Base-by-base conservation (phyloP, 495 filamentous ascomycete genomes). In the Trichocladium uniseriatum region DNA sequence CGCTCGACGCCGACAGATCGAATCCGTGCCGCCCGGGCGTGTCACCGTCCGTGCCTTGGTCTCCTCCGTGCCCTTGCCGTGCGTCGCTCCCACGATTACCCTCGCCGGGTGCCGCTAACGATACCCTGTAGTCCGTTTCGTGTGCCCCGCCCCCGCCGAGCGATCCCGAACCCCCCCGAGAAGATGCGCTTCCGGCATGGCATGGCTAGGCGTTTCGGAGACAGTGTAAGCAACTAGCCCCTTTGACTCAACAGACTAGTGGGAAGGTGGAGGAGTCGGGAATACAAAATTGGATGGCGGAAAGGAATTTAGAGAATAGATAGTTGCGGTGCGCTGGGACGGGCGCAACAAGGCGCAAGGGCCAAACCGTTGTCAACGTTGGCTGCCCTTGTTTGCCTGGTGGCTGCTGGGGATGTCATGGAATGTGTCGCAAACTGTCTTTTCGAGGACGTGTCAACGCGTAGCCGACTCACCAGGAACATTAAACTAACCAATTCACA, bases 141-240 rank as follows among this genome's bases (percentile, higher is more conserved):
- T 21, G 13, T 11, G 15, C 18, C 18, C 38, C 29, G 11, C 43
- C 0, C 18, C 38, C 27, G 22, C 13, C 15, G 18, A 36, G n/a
- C 29, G n/a, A 15, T 15, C 21, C 38, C 38, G 43, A 28, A 35
- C 29, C 15, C 32, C 13, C 22, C 35, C 35, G 20, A 20, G 22
- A 63, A 48, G 32, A 66, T 66, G 62, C 60, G 58, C 3, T 64
- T 68, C 52, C 56, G 65, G 16, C 55, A 63, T 38, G 53, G 58
- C 32, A 57, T 68, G 49, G 60, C 59, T 27, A 59, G 57, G 46
- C 64, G 60, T 29, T 64, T 68, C 41, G 64, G 63, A 40, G 63
- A 65, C 16, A 58, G 45, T 35, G 65, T 68, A 59, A 62, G 63
- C 44, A 35, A 16, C 6, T 9, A 13, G 7, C n/a, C 8, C 6